phyloP scores from a whole-genome alignment of 2,329 filamentous ascomycete genomes.

The Paracorniculantispora psalliotae region DNA sequence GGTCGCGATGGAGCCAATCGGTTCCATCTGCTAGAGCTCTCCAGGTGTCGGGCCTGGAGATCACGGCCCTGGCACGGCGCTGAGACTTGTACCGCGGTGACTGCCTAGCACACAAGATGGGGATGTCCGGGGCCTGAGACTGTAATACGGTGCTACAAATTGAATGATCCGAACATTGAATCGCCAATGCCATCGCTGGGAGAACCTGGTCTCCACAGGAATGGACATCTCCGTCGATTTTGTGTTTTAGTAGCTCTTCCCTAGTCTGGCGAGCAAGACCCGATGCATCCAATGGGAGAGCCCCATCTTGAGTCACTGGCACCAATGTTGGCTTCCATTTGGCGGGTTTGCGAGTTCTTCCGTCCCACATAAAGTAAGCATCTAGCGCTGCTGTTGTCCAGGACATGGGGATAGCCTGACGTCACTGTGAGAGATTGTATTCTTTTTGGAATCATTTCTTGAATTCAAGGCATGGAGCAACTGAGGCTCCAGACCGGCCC shows the following conservation, averaged over 20 bases:
- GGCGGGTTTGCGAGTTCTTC: not conserved
- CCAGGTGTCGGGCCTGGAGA: not conserved
- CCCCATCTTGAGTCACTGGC: not conserved
- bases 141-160: not conserved
- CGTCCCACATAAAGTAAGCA: not conserved
- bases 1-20: not conserved
- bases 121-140: not conserved
- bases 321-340: not conserved
- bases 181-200: too few species aligned
- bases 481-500: too few species aligned
- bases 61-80: not conserved
- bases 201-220: not conserved
- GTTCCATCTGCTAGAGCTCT: not conserved
- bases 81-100: too few species aligned
- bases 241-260: not conserved
- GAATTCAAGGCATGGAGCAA: too few species aligned
- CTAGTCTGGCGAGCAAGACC: not conserved
- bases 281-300: not conserved
- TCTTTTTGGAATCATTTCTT: too few species aligned
- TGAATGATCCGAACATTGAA: too few species aligned
- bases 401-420: too few species aligned
- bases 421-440: too few species aligned
- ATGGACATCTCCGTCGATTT: not conserved
- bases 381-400: too few species aligned
- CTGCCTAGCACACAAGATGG: not conserved